Conservation (phyloP, 306 rosid species). For the Oxytropis ochrocephala region DNA sequence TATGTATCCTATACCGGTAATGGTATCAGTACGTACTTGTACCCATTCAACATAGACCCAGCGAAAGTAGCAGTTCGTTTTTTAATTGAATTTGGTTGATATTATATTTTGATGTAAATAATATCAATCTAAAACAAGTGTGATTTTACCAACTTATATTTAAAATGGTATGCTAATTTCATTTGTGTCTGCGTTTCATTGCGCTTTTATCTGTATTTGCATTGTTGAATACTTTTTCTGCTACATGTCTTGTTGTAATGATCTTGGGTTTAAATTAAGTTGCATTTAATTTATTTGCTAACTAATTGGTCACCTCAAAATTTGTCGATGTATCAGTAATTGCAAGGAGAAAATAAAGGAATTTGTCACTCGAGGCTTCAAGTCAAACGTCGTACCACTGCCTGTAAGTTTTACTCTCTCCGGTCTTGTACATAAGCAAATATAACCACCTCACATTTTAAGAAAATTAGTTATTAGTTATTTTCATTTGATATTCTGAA, state of each 20-base stretch:
- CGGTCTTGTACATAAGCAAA: too few relatives aligned
- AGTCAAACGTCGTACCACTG: conserved; percentile 44
- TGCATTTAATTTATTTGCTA: background rate
- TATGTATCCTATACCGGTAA: too few relatives aligned
- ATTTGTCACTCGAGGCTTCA: conserved; percentile 44
- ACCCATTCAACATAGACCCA: too few relatives aligned
- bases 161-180: background rate
- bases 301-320: background rate
- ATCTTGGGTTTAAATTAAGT: background rate
- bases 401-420: conserved; percentile 42
- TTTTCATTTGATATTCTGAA: too few relatives aligned
- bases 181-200: background rate
- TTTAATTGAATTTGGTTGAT: too few relatives aligned
- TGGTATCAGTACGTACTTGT: too few relatives aligned
- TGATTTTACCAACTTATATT: background rate
- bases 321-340: conserved; percentile 32
- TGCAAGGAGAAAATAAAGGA: conserved; percentile 43
- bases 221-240: background rate
- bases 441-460: too few relatives aligned
- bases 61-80: background rate
- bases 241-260: background rate
- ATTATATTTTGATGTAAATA: background rate
- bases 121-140: background rate
- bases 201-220: background rate
- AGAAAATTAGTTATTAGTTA: too few relatives aligned